Percentiles rank a stretch among this genome's conserved stretches.
Evolutionary conservation across 805 yeast species (phyloP).

Genomic region (Trichomonascus vanleenenianus): DNA sequence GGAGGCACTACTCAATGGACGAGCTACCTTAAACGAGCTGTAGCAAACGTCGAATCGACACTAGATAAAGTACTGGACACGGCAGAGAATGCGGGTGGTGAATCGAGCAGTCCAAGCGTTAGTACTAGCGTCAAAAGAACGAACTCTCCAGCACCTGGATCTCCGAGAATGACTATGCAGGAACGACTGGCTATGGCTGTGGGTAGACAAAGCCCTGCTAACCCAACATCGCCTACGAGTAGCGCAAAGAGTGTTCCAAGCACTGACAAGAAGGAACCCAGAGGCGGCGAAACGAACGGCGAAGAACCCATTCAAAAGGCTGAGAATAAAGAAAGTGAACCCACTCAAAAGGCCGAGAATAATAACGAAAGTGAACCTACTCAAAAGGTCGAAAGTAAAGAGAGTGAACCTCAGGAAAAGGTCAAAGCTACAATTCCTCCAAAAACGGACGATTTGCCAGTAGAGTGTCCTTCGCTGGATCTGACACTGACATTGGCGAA

Average conservation of each 20-base stretch:
- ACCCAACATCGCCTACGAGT: neutral
- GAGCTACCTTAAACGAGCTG: slow-evolving; percentile 32
- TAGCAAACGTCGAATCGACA: slow-evolving; percentile 34
- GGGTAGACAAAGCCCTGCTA: slow-evolving; percentile 21
- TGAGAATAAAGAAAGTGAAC: too few species aligned
- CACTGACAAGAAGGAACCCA: neutral
- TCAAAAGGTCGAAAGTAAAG: too few species aligned
- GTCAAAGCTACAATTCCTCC: neutral
- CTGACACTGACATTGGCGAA: neutral
- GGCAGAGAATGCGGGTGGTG: slow-evolving; percentile 7
- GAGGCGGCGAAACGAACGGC: too few species aligned
- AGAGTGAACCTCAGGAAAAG: neutral
- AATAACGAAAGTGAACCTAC: too few species aligned
- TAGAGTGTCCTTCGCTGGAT: neutral
- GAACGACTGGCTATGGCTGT: slow-evolving; percentile 85
- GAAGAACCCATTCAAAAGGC: too few species aligned
- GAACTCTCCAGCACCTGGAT: slow-evolving; percentile 2
- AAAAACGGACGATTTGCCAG: neutral
- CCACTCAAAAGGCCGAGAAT: too few species aligned
- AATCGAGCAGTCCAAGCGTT: slow-evolving; percentile 2
- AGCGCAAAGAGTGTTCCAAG: neutral
- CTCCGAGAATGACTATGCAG: slow-evolving; percentile 64
- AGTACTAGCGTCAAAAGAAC: slow-evolving; percentile 2
- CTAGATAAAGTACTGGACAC: slow-evolving; percentile 33
- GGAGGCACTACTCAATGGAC: slow-evolving; percentile 13